Percentiles rank a stretch among this genome's conserved stretches.
Conservation (phyloP, 495 filamentous ascomycete genomes). For the Penicillium flavigenum region DNA sequence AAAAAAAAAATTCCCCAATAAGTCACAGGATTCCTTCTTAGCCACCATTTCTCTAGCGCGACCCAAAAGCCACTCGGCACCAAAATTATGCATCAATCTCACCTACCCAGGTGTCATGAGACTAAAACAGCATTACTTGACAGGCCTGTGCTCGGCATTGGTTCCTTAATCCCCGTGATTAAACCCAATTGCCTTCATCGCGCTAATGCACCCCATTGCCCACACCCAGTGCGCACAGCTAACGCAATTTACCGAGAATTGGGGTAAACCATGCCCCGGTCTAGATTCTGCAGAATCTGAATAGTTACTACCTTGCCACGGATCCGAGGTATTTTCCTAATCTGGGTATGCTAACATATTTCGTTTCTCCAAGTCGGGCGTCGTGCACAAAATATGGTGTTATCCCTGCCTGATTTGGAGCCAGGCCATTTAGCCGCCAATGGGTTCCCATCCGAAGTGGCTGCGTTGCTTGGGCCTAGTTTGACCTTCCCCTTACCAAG, state of each 20-base stretch:
- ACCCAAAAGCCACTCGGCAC: neutral
- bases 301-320: conserved; percentile 19
- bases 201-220: conserved; percentile 10
- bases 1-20: neutral
- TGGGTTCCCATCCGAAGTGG: neutral
- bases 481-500: conserved; percentile 1
- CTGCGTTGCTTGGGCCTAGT: neutral
- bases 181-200: neutral
- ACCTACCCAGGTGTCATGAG: neutral
- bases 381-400: neutral
- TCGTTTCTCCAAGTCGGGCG: neutral
- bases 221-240: neutral
- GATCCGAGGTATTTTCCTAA: conserved; percentile 10
- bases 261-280: conserved; percentile 1
- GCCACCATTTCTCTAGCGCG: neutral
- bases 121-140: neutral
- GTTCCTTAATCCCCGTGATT: neutral
- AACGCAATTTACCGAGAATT: conserved; percentile 14
- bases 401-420: neutral
- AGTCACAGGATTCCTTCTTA: neutral
- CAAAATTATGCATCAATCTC: neutral
- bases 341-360: neutral
- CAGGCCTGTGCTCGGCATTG: neutral
- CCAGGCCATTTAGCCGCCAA: conserved; percentile 16
- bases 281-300: conserved; percentile 15